Evolutionary conservation across 495 filamentous ascomycete species (phyloP), one percentile per base, ranked within the genome.

Genomic region (Aspergillus heteromorphus): DNA sequence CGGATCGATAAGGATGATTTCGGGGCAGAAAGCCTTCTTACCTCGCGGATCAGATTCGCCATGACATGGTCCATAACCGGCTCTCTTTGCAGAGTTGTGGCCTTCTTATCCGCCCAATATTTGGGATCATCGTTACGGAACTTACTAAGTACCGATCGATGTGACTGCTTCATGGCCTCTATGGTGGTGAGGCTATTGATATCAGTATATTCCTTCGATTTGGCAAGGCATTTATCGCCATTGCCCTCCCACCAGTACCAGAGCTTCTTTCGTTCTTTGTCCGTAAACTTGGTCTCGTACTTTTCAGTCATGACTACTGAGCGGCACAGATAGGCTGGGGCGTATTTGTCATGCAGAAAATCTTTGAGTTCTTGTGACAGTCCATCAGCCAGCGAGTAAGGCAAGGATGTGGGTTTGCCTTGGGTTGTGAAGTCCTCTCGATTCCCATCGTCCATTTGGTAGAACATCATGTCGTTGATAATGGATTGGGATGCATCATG

Each of bases 231-330:
- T 13, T 45, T 45, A 2, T 17, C 4, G 11, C 41, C 41, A 45
- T 45, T 45, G 13, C 41, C 41, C 11, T 45, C n/a, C 41, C 41
- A 45, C 41, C 41, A 45, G 17, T 45, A 45, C 41, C 41, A 45
- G 17, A 45, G 41, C 4, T 45, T 45, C 41, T 20, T 45, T 21
- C 4, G 2, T 11, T 45, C 41, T 11, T 45, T 17, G 41, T 45
- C 41, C 17, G 41, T 45, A 18, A 45, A 45, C 41, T 17, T 19
- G 41, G 2, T 45, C 4, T 2, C 41, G 41, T 45, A 45, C 10
- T 45, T 45, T 5, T 45, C n/a, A 11, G 41, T 18, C 2, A 5
- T 4, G 17, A 17, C 41, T 5, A 45, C 13, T 17, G 13, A 45
- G 4, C 17, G 41, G 10, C 41, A 45, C 8, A 45, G 13, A 4